Conservation (phyloP, 75 land plant genomes). For the Larix kaempferi region DNA sequence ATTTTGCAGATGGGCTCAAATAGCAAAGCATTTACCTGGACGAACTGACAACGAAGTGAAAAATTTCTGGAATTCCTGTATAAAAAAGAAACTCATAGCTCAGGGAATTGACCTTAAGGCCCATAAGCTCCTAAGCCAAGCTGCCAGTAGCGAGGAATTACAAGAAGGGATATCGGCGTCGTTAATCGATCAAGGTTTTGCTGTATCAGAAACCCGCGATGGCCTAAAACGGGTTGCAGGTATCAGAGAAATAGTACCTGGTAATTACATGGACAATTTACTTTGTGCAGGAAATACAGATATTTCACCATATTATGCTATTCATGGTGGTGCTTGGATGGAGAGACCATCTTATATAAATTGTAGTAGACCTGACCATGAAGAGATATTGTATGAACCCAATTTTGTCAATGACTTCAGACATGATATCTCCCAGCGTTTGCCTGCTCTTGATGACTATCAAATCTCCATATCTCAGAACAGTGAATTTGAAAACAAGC, state of each 20-base stretch:
- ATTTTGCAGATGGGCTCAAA: constrained; percentile 17
- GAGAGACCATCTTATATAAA: too few relatives aligned
- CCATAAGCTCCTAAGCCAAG: constrained; percentile 6
- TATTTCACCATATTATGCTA: not conserved
- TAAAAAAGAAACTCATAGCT: constrained; percentile 23
- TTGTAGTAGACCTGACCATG: too few relatives aligned
- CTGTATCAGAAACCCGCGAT: not conserved
- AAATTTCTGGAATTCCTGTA: constrained; percentile 26
- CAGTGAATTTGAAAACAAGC: not conserved
- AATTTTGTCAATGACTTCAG: too few relatives aligned
- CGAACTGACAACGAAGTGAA: constrained; percentile 23
- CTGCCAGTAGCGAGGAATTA: not conserved
- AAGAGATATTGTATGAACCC: too few relatives aligned
- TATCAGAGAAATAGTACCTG: not conserved
- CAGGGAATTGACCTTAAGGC: constrained; percentile 20
- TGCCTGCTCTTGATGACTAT: not conserved
- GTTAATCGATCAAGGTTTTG: not conserved
- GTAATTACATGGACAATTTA: not conserved
- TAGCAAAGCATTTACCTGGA: constrained; percentile 19
- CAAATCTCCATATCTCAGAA: not conserved
- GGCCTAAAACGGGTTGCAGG: not conserved
- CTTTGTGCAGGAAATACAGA: not conserved
- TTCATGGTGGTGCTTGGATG: not conserved
- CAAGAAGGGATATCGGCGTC: not conserved
- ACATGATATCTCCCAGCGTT: not conserved